A percentile compares a stretch with the other conserved stretches of the same genome.
These are phyloP conservation scores for Syzygium grande DNA, from an alignment of 345 rosid genomes.

Conservation along the genomic window DNA sequence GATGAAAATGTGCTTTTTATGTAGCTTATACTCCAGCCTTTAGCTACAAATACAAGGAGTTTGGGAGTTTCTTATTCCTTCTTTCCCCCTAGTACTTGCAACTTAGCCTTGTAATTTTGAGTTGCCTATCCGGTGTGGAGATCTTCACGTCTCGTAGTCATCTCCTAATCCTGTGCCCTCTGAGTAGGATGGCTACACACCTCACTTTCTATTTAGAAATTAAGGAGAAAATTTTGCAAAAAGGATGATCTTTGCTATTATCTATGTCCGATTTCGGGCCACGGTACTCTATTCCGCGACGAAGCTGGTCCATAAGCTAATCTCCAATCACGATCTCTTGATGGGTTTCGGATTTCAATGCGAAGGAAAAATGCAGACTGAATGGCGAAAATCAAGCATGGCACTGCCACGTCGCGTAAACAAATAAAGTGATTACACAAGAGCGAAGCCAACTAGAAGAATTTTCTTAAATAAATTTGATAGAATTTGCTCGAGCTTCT, in stretches of 20 bases:
- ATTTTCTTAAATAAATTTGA: background rate
- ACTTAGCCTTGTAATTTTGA: background rate
- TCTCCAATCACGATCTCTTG: background rate
- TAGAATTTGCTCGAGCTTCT: background rate
- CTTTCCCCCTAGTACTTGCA: background rate
- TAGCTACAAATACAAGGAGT: background rate
- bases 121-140: background rate
- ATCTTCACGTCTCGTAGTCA: background rate
- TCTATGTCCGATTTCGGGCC: background rate
- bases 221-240: background rate
- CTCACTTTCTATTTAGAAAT: background rate
- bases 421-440: background rate
- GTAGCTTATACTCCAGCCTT: background rate
- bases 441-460: background rate
- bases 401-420: background rate
- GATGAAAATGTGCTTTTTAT: background rate
- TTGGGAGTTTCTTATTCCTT: background rate
- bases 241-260: background rate
- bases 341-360: background rate
- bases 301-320: background rate
- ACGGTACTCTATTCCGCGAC: no score
- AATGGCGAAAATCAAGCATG: background rate
- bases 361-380: background rate
- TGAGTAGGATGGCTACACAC: background rate
- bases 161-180: background rate